Conservation (phyloP, 768 basidiomycete species). For the Kwoniella shandongensis region DNA sequence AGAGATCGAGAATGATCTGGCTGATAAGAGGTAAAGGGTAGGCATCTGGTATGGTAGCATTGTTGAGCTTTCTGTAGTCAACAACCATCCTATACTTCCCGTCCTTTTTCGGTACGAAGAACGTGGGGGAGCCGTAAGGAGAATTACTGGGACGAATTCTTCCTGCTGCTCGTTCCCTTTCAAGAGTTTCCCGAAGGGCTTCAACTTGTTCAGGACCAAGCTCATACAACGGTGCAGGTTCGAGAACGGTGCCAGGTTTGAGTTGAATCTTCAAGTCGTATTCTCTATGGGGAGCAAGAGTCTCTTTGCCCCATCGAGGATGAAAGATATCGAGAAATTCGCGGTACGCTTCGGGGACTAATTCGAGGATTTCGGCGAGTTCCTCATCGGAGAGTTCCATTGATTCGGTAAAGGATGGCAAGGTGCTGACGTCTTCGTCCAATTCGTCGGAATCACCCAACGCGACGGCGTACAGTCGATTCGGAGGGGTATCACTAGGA, state of each 20-base stretch:
- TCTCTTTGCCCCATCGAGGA: background rate
- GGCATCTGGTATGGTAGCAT: conserved; percentile 27
- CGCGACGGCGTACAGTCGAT: too few relatives aligned
- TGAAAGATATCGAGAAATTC: too few relatives aligned
- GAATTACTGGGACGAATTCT: conserved; percentile 8
- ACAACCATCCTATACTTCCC: conserved; percentile 47
- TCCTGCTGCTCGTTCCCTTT: conserved; percentile 52
- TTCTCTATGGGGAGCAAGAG: conserved; percentile 15
- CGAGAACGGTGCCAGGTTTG: conserved; percentile 25
- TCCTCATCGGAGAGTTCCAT: too few relatives aligned
- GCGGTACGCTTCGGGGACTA: too few relatives aligned
- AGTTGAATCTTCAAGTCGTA: conserved; percentile 21
- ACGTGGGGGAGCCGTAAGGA: conserved; percentile 30
- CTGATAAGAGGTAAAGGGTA: conserved; percentile 36
- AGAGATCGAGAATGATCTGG: conserved; percentile 28
- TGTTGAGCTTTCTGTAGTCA: conserved; percentile 53
- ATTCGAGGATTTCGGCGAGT: too few relatives aligned
- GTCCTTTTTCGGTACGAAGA: conserved; percentile 56
- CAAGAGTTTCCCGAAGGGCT: conserved; percentile 53
- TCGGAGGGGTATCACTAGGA: too few relatives aligned
- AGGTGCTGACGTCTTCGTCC: too few relatives aligned
- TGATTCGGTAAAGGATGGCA: too few relatives aligned
- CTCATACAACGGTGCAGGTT: conserved; percentile 53
- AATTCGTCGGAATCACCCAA: too few relatives aligned
- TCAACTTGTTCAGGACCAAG: conserved; percentile 51